Conservation (phyloP, 2,329 filamentous ascomycete species). For the Kalmusia sp. region DNA sequence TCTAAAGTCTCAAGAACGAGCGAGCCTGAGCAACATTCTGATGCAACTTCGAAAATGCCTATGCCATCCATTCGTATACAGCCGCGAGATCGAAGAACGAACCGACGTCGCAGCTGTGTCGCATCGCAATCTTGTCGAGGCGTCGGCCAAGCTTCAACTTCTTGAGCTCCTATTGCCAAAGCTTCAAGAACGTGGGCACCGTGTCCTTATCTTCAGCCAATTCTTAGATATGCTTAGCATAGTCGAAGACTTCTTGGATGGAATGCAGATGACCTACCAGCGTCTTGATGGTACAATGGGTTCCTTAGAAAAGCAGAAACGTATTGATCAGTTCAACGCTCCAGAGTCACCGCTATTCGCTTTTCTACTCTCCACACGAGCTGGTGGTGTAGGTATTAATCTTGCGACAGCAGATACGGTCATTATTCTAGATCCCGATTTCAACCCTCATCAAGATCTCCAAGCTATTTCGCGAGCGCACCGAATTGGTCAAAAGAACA, state of each 20-base stretch:
- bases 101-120: slow-evolving; percentile 66
- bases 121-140: slow-evolving; percentile 85
- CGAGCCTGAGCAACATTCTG: slow-evolving; percentile 89
- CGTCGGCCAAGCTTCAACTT: slow-evolving; percentile 86
- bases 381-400: slow-evolving; percentile 97
- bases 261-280: slow-evolving; percentile 74
- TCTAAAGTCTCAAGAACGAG: slow-evolving; percentile 73
- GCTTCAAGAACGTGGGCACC: slow-evolving; percentile 81
- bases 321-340: slow-evolving; percentile 92
- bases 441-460: slow-evolving; percentile 97
- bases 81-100: slow-evolving; percentile 84
- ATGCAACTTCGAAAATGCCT: slow-evolving; percentile 95
- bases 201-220: slow-evolving; percentile 94
- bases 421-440: slow-evolving; percentile 95
- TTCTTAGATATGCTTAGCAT: slow-evolving; percentile 88
- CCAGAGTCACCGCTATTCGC: slow-evolving; percentile 83
- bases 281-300: slow-evolving; percentile 86
- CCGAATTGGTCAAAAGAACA: slow-evolving; percentile 94
- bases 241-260: slow-evolving; percentile 87
- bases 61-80: slow-evolving; percentile 97
- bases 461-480: slow-evolving; percentile 94
- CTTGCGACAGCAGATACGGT: slow-evolving; percentile 96
- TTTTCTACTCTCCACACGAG: slow-evolving; percentile 90
- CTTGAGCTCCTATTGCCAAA: slow-evolving; percentile 87
- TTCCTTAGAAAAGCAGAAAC: slow-evolving; percentile 87